Base-by-base conservation (phyloP, 805 yeast genomes). In the Cyberlindnera mycetangii region DNA sequence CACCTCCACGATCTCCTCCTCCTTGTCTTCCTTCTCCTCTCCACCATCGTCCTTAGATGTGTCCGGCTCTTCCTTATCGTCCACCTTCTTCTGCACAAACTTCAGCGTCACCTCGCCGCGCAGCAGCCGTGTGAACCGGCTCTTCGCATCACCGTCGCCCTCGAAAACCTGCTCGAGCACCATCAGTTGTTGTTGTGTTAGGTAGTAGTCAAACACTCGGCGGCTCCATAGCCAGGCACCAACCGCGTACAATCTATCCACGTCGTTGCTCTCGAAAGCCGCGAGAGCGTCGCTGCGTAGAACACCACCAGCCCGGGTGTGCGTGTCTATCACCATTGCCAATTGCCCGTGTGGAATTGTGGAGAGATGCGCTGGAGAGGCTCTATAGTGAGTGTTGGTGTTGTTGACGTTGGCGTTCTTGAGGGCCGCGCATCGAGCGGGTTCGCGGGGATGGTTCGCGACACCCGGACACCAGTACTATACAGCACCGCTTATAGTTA, bases 131-230 rank as follows among this genome's bases (percentile, higher is more conserved):
- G 63, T 56, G 78, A 85, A 79, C 15, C 58, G 45, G 10, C 14
- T 16, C 9, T 48, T 54, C 19, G 49, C 24, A 43, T 55, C 60
- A 22, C 62, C 55, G 22, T 66, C 55, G 14, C 35, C 24, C n/a
- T 67, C 62, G 15, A 81, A 60, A 3, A 81, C 62, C 41, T 67
- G 59, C 33, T 71, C 71, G 33, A 81, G 60, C 1, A 81, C 71
- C 41, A 74, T 68, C 51, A 72, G 68, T 56, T 81, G 86, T 45
- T 74, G 78, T n/a, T 76, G 69, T 10, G 80, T 75, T 47, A 81
- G 62, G 54, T 71, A 75, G 37, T 72, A 67, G 41, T 71, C 74
- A 51, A 78, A 75, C 16, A 64, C 62, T 5, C 73, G 70, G 9
- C 66, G 60, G 20, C 56, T 41, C 51, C 47, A 58, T 9, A 62